Conservation (phyloP, 108 stramenopile genomes). For the Schizochytrium sp. region DNA sequence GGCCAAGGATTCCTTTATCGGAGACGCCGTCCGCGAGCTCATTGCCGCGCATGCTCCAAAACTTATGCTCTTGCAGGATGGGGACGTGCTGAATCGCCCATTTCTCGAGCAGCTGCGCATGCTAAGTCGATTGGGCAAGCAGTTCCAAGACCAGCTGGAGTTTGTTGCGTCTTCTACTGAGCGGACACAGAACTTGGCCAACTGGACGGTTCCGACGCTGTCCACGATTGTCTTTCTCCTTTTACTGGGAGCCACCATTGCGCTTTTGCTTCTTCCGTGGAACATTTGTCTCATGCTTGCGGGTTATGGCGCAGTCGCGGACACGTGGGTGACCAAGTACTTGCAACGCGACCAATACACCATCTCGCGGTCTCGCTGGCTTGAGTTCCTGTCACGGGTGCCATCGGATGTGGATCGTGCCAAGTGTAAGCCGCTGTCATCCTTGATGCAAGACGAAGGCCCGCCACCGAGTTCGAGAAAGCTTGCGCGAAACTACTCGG, state of each 20-base stretch:
- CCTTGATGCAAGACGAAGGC: not conserved
- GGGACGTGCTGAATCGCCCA: not conserved
- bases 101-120: not conserved
- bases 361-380: not conserved
- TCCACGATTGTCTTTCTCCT: not conserved
- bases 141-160: not conserved
- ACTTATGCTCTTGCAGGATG: not conserved
- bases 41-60: not conserved
- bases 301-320: not conserved
- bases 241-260: not conserved
- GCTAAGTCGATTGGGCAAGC: not conserved
- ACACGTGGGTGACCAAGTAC: not conserved
- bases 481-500: not conserved
- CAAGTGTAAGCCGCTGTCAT: not conserved
- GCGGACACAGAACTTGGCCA: not conserved
- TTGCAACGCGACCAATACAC: not conserved
- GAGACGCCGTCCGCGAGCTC: not conserved
- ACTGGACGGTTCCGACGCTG: not conserved
- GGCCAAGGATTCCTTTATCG: not conserved
- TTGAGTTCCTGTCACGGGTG: not conserved
- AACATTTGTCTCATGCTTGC: not conserved
- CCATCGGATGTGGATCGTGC: constrained; percentile 2
- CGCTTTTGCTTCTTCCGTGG: not conserved
- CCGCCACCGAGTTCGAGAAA: not conserved
- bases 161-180: not conserved